phyloP scores from a whole-genome alignment of 2,329 filamentous ascomycete species.

The Scedosporium minutisporum region DNA sequence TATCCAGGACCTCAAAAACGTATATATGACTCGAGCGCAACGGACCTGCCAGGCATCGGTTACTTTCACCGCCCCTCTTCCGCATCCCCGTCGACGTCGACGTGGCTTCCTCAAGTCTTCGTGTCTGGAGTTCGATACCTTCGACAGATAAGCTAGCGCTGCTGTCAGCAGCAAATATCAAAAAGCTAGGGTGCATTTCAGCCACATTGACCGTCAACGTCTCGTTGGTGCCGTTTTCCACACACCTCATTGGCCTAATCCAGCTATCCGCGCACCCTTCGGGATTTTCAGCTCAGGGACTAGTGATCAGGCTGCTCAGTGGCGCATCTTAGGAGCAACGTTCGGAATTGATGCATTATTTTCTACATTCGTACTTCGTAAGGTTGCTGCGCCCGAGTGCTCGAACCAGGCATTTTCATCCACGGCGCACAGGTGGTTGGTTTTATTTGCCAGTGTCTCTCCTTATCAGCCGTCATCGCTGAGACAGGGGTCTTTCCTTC shows the following conservation, averaged over 20 bases:
- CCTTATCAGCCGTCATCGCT: not conserved
- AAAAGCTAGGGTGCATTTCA: not conserved
- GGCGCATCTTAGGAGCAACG: not conserved
- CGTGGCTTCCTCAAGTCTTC: not conserved
- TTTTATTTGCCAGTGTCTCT: not conserved
- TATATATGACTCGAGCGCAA: not conserved
- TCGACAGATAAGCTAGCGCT: not conserved
- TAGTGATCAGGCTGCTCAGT: not conserved
- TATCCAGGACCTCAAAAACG: not conserved
- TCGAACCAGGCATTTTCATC: not conserved
- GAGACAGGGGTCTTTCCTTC: not conserved
- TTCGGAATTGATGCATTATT: not conserved
- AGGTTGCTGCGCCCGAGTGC: not conserved
- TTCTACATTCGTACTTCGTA: too few relatives aligned
- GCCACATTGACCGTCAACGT: not conserved
- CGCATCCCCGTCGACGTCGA: not conserved
- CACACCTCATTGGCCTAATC: not conserved
- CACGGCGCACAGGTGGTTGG: not conserved
- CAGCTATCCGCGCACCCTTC: not conserved
- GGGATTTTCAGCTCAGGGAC: not conserved
- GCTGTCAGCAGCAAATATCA: not conserved
- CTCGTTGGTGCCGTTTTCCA: not conserved
- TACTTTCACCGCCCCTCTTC: not conserved
- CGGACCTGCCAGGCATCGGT: not conserved
- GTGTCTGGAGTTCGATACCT: not conserved